phyloP scores from a whole-genome alignment of 106 monocot species.

The Vanilla planifolia region DNA sequence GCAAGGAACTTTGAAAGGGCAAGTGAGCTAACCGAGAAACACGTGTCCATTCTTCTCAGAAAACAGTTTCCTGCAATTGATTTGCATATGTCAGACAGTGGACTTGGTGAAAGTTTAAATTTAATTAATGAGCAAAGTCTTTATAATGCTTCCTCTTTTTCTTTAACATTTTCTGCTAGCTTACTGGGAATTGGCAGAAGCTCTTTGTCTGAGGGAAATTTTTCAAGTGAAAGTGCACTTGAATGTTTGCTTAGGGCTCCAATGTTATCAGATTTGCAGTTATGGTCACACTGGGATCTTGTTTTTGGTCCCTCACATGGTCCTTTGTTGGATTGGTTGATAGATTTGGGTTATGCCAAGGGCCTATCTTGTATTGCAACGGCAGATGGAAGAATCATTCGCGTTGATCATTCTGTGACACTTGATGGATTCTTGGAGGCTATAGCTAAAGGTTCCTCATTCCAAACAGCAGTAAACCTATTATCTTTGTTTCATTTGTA shows the following conservation, averaged over 20 bases:
- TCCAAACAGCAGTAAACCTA: constrained; percentile 33
- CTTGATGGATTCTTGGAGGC: constrained; percentile 47
- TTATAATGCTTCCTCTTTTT: constrained; percentile 8
- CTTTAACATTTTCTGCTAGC: constrained; percentile 31
- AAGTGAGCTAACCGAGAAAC: background rate
- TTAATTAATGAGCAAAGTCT: constrained; percentile 10
- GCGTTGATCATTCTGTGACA: constrained; percentile 41
- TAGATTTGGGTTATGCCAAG: constrained; percentile 12
- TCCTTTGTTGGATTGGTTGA: constrained; percentile 43
- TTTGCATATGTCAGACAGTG: constrained; percentile 19
- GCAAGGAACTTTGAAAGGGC: constrained; percentile 6
- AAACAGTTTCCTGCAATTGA: constrained; percentile 55
- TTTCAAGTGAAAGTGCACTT: constrained; percentile 42
- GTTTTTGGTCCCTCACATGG: constrained; percentile 48
- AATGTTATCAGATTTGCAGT: constrained; percentile 44
- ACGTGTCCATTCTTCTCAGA: constrained; percentile 36
- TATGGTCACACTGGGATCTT: constrained; percentile 65
- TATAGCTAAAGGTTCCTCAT: constrained; percentile 42
- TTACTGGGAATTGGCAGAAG: constrained; percentile 23
- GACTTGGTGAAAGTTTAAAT: constrained; percentile 9
- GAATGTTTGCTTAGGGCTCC: constrained; percentile 46
- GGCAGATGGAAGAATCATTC: constrained; percentile 44
- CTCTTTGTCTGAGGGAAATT: background rate
- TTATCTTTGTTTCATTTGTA: constrained; percentile 42
- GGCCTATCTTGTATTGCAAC: constrained; percentile 46